Percentiles rank a stretch among this genome's conserved stretches.
These are phyloP conservation scores for Sporothrix protearum DNA, from an alignment of 2,329 filamentous ascomycete species.

Conservation along the genomic window DNA sequence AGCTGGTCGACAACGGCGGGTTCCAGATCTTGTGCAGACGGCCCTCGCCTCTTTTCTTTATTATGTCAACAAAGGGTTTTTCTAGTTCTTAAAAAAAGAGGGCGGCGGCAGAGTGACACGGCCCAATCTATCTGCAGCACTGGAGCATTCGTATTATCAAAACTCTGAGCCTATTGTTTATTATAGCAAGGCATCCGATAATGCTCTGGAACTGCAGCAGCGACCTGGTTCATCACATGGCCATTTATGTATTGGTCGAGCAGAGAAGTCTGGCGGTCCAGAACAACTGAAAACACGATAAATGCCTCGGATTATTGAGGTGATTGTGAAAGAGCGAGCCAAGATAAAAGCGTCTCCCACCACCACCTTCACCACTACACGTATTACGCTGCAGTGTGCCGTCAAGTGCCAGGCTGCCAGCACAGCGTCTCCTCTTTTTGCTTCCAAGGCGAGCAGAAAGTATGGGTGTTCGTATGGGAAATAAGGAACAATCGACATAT, in stretches of 20 bases:
- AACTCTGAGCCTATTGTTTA: neutral
- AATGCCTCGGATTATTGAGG: constrained; percentile 1
- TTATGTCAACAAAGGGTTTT: neutral
- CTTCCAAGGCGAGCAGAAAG: neutral
- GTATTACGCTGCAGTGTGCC: neutral
- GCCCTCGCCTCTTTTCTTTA: neutral
- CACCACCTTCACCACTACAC: neutral
- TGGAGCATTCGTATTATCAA: neutral
- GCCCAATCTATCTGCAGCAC: constrained; percentile 11
- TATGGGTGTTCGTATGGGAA: neutral
- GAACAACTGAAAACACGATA: neutral
- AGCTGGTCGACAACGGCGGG: neutral
- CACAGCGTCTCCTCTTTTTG: constrained; percentile 1
- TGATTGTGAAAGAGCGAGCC: neutral
- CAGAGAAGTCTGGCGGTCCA: neutral
- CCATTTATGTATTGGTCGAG: neutral
- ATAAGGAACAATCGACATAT: constrained; percentile 5
- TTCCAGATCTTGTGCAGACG: constrained; percentile 4
- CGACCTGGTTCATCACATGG: neutral
- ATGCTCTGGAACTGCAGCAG: neutral
- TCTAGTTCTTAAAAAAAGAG: neutral
- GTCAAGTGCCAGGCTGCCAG: constrained; percentile 7
- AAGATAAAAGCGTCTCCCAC: neutral
- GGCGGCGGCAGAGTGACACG: neutral
- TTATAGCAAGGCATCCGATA: neutral